Conservation (phyloP, 768 basidiomycete genomes). For the Podaxis sp. region DNA sequence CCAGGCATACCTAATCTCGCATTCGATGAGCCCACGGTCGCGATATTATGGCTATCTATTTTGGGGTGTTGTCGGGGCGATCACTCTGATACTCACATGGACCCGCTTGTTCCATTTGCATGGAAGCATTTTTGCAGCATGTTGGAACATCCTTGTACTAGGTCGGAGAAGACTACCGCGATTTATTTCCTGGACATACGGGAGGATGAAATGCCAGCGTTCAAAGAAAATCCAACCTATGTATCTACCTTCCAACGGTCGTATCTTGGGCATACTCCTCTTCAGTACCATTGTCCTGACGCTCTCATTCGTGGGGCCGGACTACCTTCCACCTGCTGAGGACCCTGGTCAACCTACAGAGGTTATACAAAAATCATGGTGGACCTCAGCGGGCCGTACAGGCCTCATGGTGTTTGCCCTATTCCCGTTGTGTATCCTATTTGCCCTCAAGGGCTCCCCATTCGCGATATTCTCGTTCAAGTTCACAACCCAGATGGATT, state of each 20-base stretch:
- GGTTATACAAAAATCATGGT: constrained; percentile 65
- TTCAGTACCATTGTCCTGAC: constrained; percentile 47
- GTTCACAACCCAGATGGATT: constrained; percentile 63
- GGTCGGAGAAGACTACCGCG: constrained; percentile 58
- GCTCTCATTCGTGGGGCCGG: constrained; percentile 44
- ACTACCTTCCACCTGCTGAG: constrained; percentile 63
- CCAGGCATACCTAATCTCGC: background rate
- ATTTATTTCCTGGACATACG: constrained; percentile 36
- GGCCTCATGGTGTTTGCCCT: constrained; percentile 74
- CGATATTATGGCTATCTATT: constrained; percentile 15
- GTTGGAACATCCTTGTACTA: constrained; percentile 43
- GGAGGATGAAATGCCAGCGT: constrained; percentile 28
- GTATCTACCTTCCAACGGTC: constrained; percentile 62
- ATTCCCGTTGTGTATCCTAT: constrained; percentile 66
- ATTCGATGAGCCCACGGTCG: constrained; percentile 5
- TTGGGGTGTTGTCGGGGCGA: background rate
- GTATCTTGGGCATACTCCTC: constrained; percentile 49
- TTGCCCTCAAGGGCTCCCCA: constrained; percentile 71
- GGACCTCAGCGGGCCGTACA: constrained; percentile 59
- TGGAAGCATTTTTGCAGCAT: background rate
- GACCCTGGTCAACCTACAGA: constrained; percentile 34
- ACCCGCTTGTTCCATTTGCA: background rate
- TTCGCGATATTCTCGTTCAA: constrained; percentile 62
- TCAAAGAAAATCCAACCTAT: constrained; percentile 31
- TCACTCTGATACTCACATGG: background rate